A percentile compares a stretch with the other conserved stretches of the same genome.
phyloP scores from a whole-genome alignment of 75 land plant species.

The Gnetum montanum region DNA sequence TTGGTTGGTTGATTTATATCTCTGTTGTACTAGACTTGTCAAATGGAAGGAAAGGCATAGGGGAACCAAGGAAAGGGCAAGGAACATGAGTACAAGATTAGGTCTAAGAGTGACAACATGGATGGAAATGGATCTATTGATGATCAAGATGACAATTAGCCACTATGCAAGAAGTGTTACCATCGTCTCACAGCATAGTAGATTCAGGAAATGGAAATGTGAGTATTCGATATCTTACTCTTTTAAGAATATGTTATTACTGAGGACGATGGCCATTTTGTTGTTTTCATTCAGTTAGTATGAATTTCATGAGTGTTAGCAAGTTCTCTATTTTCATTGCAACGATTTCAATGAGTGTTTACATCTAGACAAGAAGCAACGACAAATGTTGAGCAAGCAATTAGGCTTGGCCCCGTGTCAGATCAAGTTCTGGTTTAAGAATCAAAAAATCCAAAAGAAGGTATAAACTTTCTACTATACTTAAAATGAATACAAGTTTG shows the following conservation, averaged over 20 bases:
- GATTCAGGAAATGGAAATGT: background rate
- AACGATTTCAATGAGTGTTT: conserved; percentile 21
- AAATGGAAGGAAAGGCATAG: too few species aligned
- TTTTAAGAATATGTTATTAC: background rate
- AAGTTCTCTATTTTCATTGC: too few species aligned
- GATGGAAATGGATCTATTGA: conserved; percentile 58
- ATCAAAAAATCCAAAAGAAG: conserved; percentile 31
- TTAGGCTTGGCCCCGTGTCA: conserved; percentile 28
- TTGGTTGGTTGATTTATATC: too few species aligned
- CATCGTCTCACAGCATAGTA: conserved; percentile 9
- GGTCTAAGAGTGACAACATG: conserved; percentile 79
- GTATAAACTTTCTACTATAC: background rate
- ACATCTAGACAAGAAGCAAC: conserved; percentile 31
- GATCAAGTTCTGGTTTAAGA: conserved; percentile 45
- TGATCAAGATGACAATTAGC: conserved; percentile 44
- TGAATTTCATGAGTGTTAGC: background rate
- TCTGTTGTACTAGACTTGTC: too few species aligned
- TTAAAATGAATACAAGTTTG: background rate
- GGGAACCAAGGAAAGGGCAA: background rate
- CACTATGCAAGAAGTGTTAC: conserved; percentile 50
- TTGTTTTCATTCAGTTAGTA: too few species aligned
- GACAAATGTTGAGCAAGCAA: conserved; percentile 23
- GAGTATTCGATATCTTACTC: background rate
- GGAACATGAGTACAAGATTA: conserved; percentile 72
- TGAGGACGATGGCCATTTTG: too few species aligned